phyloP scores from a whole-genome alignment of 2,329 filamentous ascomycete species.

The Endoconidiophora laricicola region DNA sequence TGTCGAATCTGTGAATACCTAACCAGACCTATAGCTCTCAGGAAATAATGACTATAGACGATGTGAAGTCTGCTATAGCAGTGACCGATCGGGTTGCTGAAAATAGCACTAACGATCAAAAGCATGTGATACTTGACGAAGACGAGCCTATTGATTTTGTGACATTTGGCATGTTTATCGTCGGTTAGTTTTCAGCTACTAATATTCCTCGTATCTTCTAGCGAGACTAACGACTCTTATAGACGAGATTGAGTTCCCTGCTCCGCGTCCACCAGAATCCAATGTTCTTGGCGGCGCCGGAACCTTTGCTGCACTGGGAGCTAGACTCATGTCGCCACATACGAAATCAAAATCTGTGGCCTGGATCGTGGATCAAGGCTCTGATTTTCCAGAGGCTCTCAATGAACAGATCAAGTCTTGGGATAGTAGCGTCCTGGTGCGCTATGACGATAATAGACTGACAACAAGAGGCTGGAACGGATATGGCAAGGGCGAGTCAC shows the following conservation, averaged over 20 bases:
- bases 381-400: constrained; percentile 62
- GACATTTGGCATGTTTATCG: constrained; percentile 58
- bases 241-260: constrained; percentile 85
- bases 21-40: too few relatives aligned
- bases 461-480: constrained; percentile 91
- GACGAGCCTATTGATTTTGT: constrained; percentile 40
- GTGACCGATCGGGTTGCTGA: too few relatives aligned
- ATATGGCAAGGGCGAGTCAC: constrained; percentile 54
- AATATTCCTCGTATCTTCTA: not conserved
- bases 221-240: constrained; percentile 14
- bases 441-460: constrained; percentile 46
- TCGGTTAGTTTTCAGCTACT: constrained; percentile 32
- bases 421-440: constrained; percentile 56
- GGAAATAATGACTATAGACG: too few relatives aligned
- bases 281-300: constrained; percentile 81
- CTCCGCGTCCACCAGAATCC: constrained; percentile 49
- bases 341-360: constrained; percentile 52
- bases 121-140: not conserved
- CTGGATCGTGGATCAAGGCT: constrained; percentile 83
- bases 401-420: constrained; percentile 50
- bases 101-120: not conserved
- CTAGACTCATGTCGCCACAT: constrained; percentile 63
- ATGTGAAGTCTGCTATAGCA: too few relatives aligned
- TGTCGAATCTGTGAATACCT: too few relatives aligned
- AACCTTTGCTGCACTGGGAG: constrained; percentile 72